Base-by-base conservation (phyloP, 768 basidiomycete species). In the Tricholoma matsutake region DNA sequence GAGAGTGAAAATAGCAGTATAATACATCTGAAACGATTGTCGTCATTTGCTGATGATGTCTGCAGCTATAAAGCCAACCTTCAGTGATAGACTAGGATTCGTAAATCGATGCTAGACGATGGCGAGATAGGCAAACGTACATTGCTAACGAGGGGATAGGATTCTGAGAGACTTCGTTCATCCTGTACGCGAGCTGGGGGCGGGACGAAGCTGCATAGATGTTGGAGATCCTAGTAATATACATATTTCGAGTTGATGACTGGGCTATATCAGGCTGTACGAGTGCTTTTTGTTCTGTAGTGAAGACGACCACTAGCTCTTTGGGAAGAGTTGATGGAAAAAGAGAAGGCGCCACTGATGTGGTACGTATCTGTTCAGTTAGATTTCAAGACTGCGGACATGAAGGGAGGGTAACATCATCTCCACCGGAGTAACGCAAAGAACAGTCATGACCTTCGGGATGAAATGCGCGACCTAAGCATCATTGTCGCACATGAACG, bases 1-100 rank as follows among this genome's bases (percentile, higher is more conserved):
- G 14, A 68, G 45, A 10, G 65, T 20, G 25, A 56, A 64, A 13
- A 63, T 20, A 9, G 61, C 63, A 18, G 53, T 56, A 41, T 59
- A 64, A 31, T 63, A 39, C 14, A 39, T 39, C 37, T 39, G 37
- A 39, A 39, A 13, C 13, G 37, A 13, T 39, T 16, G 13, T 10
- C 10, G 10, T 39, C 13, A 39, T 39, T 13, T 39, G 11, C 11
- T 39, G 14, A 4, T 39, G 37, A 39, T 10, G 14, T 11, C 14
- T 1, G 14, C 14, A 39, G 10, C 2, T 10, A 39, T 13, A 13
- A 13, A 5, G 5, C 13, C 13, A 11, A 39, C 37, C n/a, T 45
- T 45, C 20, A 45, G 20, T 20, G 11, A 11, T 43, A 4, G 41
- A 18, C 41, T 43, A 18, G 18, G 11, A 18, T 6, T 6, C 6